Percentiles rank a stretch among this genome's conserved stretches.
These are phyloP conservation scores for Lactarius trivialis DNA, from an alignment of 768 basidiomycete species.

Conservation along the genomic window DNA sequence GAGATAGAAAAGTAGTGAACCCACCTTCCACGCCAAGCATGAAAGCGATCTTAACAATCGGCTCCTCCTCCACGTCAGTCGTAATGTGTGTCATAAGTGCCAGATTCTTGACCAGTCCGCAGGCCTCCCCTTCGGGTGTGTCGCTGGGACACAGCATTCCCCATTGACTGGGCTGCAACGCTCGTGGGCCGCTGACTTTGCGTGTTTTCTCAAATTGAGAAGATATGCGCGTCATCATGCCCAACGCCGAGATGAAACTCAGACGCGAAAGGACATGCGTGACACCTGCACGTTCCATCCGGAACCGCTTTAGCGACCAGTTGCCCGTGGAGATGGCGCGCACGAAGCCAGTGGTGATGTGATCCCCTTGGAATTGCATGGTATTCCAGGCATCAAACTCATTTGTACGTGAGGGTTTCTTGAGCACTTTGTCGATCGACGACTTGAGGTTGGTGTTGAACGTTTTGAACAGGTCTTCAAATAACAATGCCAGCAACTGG, in stretches of 20 bases:
- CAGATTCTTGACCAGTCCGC: constrained; percentile 96
- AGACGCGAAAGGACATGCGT: constrained; percentile 95
- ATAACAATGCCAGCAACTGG: constrained; percentile 88
- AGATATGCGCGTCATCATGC: constrained; percentile 99
- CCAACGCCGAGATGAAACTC: constrained; percentile 93
- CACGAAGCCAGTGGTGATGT: constrained; percentile 91
- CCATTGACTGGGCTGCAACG: constrained; percentile 98
- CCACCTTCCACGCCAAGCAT: constrained; percentile 98
- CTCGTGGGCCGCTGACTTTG: constrained; percentile 96
- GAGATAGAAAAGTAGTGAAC: constrained; percentile 22
- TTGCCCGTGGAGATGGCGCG: constrained; percentile 98
- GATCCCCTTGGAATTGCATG: constrained; percentile 94
- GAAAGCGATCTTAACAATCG: constrained; percentile 81
- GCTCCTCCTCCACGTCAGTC: constrained; percentile 95
- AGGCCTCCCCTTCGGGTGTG: constrained; percentile 99
- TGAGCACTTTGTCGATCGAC: constrained; percentile 93
- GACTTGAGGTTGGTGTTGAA: constrained; percentile 95
- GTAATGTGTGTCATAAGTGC: constrained; percentile 99
- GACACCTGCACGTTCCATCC: constrained; percentile 98
- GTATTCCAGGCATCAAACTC: constrained; percentile 94
- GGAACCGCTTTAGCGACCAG: constrained; percentile 98
- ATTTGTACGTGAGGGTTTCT: constrained; percentile 89
- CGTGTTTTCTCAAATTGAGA: constrained; percentile 99
- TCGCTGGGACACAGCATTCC: constrained; percentile 97
- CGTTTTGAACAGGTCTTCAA: constrained; percentile 98